A percentile compares a stretch with the other conserved stretches of the same genome.
Evolutionary conservation across 108 stramenopile genomes (phyloP).

Genomic region (Nitzschia putrida): DNA sequence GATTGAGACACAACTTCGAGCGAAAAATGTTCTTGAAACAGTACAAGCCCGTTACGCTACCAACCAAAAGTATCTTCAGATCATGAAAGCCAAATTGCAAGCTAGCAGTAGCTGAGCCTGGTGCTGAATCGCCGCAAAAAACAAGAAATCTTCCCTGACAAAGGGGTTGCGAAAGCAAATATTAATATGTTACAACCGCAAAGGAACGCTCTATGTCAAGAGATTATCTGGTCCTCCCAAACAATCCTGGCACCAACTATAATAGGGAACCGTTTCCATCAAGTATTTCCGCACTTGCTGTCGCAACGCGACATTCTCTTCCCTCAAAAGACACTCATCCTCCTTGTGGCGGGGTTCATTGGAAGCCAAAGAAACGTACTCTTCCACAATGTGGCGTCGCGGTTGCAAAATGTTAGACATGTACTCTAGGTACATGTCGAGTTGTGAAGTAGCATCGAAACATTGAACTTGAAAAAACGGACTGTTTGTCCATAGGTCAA

Average conservation of each 20-base stretch:
- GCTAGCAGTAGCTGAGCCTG: not conserved
- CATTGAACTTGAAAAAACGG: not conserved
- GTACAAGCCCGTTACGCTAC: conserved; percentile 52
- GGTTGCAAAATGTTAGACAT: conserved; percentile 1
- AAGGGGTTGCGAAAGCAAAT: not conserved
- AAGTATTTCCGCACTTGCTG: conserved; percentile 14
- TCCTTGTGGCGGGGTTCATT: not conserved
- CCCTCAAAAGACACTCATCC: not conserved
- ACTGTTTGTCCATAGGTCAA: not conserved
- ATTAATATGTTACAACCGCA: not conserved
- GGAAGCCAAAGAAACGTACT: not conserved
- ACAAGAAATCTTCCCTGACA: not conserved
- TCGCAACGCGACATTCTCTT: not conserved
- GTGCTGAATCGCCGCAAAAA: not conserved
- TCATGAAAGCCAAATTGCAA: conserved; percentile 23
- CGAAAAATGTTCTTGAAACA: conserved; percentile 51
- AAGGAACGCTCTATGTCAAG: not conserved
- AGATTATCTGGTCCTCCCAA: conserved; percentile 12
- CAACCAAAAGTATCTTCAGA: conserved; percentile 54
- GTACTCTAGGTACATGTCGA: not conserved
- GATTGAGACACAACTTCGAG: conserved; percentile 45
- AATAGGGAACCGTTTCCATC: conserved; percentile 9
- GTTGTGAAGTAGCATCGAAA: conserved; percentile 1
- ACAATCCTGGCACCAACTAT: conserved; percentile 25
- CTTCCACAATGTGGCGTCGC: not conserved